phyloP scores from a whole-genome alignment of 371 early-diverging fungal species.

The Actinomucor elegans region DNA sequence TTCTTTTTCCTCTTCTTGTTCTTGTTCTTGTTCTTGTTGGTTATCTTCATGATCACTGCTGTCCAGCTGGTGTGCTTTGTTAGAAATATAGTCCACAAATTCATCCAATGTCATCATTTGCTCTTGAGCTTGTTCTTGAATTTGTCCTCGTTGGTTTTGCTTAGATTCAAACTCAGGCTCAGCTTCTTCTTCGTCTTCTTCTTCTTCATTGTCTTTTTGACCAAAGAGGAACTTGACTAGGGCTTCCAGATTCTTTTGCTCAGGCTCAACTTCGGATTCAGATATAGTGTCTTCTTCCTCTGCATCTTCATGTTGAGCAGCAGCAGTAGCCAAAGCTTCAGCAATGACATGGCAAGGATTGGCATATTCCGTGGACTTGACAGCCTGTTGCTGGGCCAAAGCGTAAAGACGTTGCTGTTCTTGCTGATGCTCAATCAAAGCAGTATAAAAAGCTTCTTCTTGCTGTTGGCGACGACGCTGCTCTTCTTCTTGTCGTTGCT shows the following conservation, averaged over 20 bases:
- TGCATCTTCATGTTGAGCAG: neutral
- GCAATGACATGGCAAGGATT: neutral
- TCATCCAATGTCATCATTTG: neutral
- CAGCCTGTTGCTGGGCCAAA: neutral
- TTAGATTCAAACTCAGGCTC: conserved; percentile 11
- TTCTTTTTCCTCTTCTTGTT: conserved; percentile 2
- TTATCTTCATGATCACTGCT: conserved; percentile 1
- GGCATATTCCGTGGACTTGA: neutral
- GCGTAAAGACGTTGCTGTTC: neutral
- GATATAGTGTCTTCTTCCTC: neutral
- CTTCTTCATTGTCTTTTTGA: neutral
- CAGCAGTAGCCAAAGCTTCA: neutral
- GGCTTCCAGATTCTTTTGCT: conserved; percentile 10
- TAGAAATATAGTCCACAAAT: conserved; percentile 1
- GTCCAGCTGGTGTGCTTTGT: neutral
- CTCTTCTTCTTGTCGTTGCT: neutral
- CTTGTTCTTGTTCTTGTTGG: neutral
- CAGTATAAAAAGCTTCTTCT: neutral
- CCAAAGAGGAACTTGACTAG: conserved; percentile 11
- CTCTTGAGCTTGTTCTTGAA: neutral
- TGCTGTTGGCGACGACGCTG: neutral
- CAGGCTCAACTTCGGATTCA: conserved; percentile 3
- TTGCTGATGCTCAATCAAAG: neutral
- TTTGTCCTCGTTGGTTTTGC: neutral
- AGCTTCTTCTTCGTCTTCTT: neutral